These are phyloP conservation scores for Neurospora sp. DNA, from an alignment of 495 filamentous ascomycete genomes.

Conservation along the genomic window DNA sequence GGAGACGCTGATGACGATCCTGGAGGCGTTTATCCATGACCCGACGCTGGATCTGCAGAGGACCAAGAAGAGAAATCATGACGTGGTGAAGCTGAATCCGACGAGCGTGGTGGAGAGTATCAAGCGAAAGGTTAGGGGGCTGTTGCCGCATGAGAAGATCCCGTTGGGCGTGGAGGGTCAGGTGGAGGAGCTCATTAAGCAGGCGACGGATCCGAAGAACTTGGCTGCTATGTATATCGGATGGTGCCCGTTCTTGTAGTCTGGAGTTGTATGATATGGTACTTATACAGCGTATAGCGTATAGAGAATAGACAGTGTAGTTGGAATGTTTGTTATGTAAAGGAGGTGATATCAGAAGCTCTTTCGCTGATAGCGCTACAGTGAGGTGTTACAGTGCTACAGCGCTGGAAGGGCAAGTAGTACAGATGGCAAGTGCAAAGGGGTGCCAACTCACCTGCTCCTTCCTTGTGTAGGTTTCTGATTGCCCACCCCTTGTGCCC, in stretches of 20 bases:
- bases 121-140: slow-evolving; percentile 71
- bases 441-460: neutral
- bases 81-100: slow-evolving; percentile 70
- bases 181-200: slow-evolving; percentile 81
- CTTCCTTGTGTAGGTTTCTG: neutral
- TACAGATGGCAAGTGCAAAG: neutral
- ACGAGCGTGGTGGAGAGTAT: slow-evolving; percentile 86
- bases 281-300: neutral
- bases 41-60: slow-evolving; percentile 88
- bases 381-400: neutral
- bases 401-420: neutral
- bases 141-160: slow-evolving; percentile 76
- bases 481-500: neutral
- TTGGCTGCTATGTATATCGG: slow-evolving; percentile 93
- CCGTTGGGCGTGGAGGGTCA: slow-evolving; percentile 91
- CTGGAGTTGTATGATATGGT: neutral
- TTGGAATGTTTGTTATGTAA: neutral
- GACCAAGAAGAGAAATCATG: slow-evolving; percentile 54
- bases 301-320: neutral
- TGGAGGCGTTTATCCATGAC: slow-evolving; percentile 95
- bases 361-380: neutral
- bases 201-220: slow-evolving; percentile 67
- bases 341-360: neutral
- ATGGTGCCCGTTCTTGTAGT: slow-evolving; percentile 86
- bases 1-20: slow-evolving; percentile 90